These are phyloP conservation scores for Calonectria crousiana DNA, from an alignment of 2,329 filamentous ascomycete genomes.

Conservation along the genomic window DNA sequence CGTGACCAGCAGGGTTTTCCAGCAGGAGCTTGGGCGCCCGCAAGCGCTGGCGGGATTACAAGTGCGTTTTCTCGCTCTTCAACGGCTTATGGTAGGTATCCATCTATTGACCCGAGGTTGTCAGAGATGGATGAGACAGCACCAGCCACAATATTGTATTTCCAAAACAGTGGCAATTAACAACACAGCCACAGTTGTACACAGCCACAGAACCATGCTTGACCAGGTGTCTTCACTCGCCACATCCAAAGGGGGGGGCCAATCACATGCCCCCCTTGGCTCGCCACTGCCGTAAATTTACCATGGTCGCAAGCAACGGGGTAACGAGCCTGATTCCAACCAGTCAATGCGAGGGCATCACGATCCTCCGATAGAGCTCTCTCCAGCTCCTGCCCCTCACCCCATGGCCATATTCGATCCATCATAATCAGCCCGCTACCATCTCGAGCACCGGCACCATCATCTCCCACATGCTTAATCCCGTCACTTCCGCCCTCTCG, in stretches of 20 bases:
- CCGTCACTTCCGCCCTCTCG: constrained; percentile 16
- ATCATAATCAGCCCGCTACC: constrained; percentile 32
- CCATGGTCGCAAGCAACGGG: constrained; percentile 31
- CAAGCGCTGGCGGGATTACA: not conserved
- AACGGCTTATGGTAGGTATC: not conserved
- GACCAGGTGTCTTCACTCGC: constrained; percentile 27
- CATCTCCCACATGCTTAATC: constrained; percentile 25
- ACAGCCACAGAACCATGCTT: not conserved
- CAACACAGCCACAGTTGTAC: not conserved
- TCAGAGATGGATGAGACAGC: not conserved
- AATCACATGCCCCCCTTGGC: constrained; percentile 30
- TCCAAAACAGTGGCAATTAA: not conserved
- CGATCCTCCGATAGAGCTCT: constrained; percentile 43
- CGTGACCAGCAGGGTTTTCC: not conserved
- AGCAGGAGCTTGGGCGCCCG: not conserved
- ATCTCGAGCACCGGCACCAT: constrained; percentile 29
- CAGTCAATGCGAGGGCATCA: constrained; percentile 44
- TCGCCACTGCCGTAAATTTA: constrained; percentile 36
- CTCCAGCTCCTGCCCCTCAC: constrained; percentile 36
- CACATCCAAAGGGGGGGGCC: constrained; percentile 9
- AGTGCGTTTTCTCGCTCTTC: not conserved
- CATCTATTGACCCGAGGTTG: not conserved
- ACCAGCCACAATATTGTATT: not conserved
- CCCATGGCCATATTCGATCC: constrained; percentile 41
- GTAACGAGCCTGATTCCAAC: constrained; percentile 35